A percentile compares a stretch with the other conserved stretches of the same genome.
Evolutionary conservation across 768 basidiomycete genomes (phyloP).

Genomic region (Holtermannia corniformis): DNA sequence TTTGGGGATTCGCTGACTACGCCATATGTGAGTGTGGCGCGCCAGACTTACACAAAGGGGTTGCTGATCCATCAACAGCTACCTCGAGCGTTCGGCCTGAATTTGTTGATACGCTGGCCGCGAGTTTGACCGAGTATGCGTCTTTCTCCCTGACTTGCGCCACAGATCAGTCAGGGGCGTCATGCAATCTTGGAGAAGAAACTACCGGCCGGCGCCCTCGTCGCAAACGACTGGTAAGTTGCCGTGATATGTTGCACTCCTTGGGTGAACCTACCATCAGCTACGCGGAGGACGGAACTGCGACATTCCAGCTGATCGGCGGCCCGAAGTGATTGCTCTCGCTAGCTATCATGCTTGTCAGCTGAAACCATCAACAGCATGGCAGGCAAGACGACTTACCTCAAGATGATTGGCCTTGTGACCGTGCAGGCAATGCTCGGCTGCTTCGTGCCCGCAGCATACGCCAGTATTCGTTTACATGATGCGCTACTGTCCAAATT

Average conservation of each 20-base stretch:
- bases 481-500: slow-evolving; percentile 75
- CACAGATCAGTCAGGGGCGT: slow-evolving; percentile 72
- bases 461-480: slow-evolving; percentile 82
- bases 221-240: slow-evolving; percentile 77
- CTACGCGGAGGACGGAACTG: slow-evolving; percentile 47
- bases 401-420: slow-evolving; percentile 76
- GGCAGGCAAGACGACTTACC: slow-evolving; percentile 90
- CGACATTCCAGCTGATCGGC: slow-evolving; percentile 82
- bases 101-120: slow-evolving; percentile 27
- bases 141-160: not conserved
- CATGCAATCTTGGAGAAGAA: slow-evolving; percentile 79
- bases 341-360: not conserved
- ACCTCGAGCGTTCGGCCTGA: slow-evolving; percentile 66
- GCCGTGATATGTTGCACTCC: not conserved
- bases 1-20: slow-evolving; percentile 76
- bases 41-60: not conserved
- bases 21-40: slow-evolving; percentile 50
- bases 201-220: slow-evolving; percentile 59
- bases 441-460: slow-evolving; percentile 86
- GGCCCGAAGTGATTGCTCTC: slow-evolving; percentile 51
- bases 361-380: slow-evolving; percentile 45
- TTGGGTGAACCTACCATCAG: slow-evolving; percentile 11
- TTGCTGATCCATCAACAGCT: slow-evolving; percentile 1
- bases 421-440: slow-evolving; percentile 80
- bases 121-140: slow-evolving; percentile 7